Conservation (phyloP, 1,139 yeast species). For the Blastobotrys arbuscula region DNA sequence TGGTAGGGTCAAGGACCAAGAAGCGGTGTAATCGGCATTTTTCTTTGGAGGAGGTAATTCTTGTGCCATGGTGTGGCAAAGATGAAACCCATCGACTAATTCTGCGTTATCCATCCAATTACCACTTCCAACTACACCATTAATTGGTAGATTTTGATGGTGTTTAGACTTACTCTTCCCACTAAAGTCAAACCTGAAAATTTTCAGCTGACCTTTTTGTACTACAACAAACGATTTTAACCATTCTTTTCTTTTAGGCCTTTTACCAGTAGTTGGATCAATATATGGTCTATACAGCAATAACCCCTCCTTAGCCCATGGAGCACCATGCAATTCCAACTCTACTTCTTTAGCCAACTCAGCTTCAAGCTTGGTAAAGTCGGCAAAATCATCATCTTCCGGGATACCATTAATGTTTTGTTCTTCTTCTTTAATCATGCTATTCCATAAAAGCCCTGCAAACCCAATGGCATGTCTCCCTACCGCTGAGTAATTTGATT, state of each 20-base stretch:
- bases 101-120: slow-evolving; percentile 50
- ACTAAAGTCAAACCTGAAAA: slow-evolving; percentile 28
- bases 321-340: slow-evolving; percentile 64
- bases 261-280: slow-evolving; percentile 24
- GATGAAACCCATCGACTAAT: slow-evolving; percentile 29
- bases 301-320: slow-evolving; percentile 75
- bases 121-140: slow-evolving; percentile 54
- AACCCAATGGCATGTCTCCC: slow-evolving; percentile 34
- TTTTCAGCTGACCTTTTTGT: slow-evolving; percentile 32
- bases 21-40: slow-evolving; percentile 23
- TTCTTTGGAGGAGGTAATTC: slow-evolving; percentile 30
- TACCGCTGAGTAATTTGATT: slow-evolving; percentile 24
- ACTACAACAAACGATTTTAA: slow-evolving; percentile 30
- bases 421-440: slow-evolving; percentile 31
- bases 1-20: slow-evolving; percentile 36
- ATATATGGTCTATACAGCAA: slow-evolving; percentile 46
- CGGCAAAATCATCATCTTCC: slow-evolving; percentile 24
- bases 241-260: slow-evolving; percentile 26
- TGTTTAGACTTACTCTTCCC: neutral
- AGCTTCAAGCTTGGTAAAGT: slow-evolving; percentile 28
- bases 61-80: slow-evolving; percentile 34
- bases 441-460: slow-evolving; percentile 33
- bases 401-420: slow-evolving; percentile 4
- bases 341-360: slow-evolving; percentile 46
- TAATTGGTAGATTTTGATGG: slow-evolving; percentile 52